phyloP scores from a whole-genome alignment of 148 eudicot species.

The Polygonum maritimum region DNA sequence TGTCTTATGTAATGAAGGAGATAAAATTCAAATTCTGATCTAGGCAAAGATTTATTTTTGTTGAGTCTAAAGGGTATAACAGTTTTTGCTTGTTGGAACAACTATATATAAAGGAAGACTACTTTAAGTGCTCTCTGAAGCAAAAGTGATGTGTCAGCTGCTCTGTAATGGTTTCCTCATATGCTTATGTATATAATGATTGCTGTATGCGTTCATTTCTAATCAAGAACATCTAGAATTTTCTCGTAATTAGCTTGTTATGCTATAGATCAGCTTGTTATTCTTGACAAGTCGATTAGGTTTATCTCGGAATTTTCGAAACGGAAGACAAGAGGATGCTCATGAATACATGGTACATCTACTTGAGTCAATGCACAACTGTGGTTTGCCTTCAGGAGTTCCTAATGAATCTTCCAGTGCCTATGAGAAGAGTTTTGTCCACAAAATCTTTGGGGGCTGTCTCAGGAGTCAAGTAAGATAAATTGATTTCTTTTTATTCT shows the following conservation, averaged over 20 bases:
- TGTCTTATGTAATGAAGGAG: not conserved
- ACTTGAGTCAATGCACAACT: constrained; percentile 90
- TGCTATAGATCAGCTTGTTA: constrained; percentile 10
- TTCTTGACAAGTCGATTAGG: constrained; percentile 56
- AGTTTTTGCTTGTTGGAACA: not conserved
- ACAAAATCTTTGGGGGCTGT: constrained; percentile 88
- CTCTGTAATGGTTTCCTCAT: not conserved
- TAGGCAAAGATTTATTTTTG: not conserved
- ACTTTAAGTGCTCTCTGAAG: not conserved
- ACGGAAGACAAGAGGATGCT: constrained; percentile 92
- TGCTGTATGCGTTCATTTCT: not conserved
- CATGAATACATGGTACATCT: constrained; percentile 97
- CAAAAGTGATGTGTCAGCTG: not conserved
- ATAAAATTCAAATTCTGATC: not conserved
- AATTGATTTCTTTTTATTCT: not conserved
- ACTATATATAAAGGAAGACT: not conserved
- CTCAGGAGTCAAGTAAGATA: constrained; percentile 71
- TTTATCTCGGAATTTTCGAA: constrained; percentile 75
- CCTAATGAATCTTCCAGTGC: constrained; percentile 87
- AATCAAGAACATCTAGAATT: not conserved
- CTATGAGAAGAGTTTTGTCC: constrained; percentile 86
- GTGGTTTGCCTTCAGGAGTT: constrained; percentile 86
- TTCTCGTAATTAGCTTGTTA: not conserved
- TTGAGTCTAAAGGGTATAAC: not conserved
- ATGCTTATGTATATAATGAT: not conserved